Evolutionary conservation across 2,329 filamentous ascomycete species (phyloP), one percentile per base, ranked within the genome.

Genomic region (Monilinia laxa): DNA sequence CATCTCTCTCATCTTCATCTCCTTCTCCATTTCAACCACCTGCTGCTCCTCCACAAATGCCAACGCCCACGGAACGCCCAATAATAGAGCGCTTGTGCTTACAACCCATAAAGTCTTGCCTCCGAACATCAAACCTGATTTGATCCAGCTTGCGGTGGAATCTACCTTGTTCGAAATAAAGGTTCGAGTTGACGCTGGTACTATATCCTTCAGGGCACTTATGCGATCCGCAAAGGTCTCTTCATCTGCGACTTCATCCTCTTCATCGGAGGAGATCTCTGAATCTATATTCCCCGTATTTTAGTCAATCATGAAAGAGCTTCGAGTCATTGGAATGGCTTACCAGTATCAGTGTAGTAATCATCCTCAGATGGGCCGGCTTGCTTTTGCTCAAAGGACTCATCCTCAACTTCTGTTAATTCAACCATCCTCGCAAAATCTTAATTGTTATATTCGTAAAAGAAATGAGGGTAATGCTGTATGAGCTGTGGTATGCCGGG

Each of bases 1-100:
- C 76, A 90, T 87, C 85, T 97, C 92, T 79, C 95, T 90, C 92
- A 97, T 95, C 79, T 90, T 89, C 86, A 93, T 93, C 83, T 97
- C 94, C 80, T 93, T 88, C 87, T 99, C 95, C 92, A 97, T 96
- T 83, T 97, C 94, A 71, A 94, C 84, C 78, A 96, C 88, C 83
- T 97, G 92, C 84, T 97, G 93, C 83, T 99, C 95, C 84, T 99
- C 95, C 71, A 90, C 89, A 78, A 93, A 94, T 67, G 93, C 94
- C 73, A 99, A 83, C 68, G 93, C 93, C 84, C 93, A 98, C 66
- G 95, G 95, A 62, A 98, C 92, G 74, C 93, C 93, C 71, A 98
- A 81, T 77, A 99, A 83, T 76, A 99, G 85, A 68, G 92, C 92
- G 69, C 90, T 93, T 71, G 93, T 97, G 80, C 89, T 92, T 68